phyloP scores from a whole-genome alignment of 352 stramenopile species.

The Phytophthora aleatoria region DNA sequence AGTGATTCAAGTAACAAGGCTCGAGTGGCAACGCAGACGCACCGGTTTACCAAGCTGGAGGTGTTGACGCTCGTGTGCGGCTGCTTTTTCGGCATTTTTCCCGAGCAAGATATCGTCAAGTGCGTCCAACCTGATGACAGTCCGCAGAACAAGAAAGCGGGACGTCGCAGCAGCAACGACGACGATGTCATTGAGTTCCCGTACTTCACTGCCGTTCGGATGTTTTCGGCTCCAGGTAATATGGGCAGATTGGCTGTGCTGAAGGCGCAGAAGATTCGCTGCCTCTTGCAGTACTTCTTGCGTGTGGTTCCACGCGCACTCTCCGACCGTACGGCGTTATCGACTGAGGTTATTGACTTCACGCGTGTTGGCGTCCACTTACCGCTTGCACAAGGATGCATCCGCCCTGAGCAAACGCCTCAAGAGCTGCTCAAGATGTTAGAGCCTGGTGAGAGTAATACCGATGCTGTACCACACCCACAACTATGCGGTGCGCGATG shows the following conservation, averaged over 20 bases:
- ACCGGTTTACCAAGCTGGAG: conserved; percentile 53
- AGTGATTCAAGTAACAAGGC: neutral
- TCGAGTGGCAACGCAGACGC: conserved; percentile 29
- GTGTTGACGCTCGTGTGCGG: conserved; percentile 50
- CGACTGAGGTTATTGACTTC: conserved; percentile 58
- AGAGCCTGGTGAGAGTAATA: neutral
- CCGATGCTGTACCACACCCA: neutral
- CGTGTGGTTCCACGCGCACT: conserved; percentile 44
- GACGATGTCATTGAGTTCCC: conserved; percentile 46
- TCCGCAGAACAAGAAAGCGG: conserved; percentile 8
- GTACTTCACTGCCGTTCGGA: conserved; percentile 50
- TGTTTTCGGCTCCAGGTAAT: conserved; percentile 38
- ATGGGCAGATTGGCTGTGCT: conserved; percentile 35
- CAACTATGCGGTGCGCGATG: conserved; percentile 27
- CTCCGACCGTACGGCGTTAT: conserved; percentile 13
- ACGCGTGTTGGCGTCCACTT: conserved; percentile 49
- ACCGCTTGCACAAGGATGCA: conserved; percentile 7
- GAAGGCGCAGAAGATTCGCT: conserved; percentile 76
- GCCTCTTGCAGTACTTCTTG: conserved; percentile 75
- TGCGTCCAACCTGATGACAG: conserved; percentile 2
- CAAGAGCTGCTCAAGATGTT: conserved; percentile 33
- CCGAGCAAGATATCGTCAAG: conserved; percentile 43
- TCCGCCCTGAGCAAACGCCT: conserved; percentile 8
- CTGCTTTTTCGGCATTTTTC: conserved; percentile 73
- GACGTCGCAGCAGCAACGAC: conserved; percentile 10